Base-by-base conservation (phyloP, 163 green algal species). In the Scenedesmus sp. region DNA sequence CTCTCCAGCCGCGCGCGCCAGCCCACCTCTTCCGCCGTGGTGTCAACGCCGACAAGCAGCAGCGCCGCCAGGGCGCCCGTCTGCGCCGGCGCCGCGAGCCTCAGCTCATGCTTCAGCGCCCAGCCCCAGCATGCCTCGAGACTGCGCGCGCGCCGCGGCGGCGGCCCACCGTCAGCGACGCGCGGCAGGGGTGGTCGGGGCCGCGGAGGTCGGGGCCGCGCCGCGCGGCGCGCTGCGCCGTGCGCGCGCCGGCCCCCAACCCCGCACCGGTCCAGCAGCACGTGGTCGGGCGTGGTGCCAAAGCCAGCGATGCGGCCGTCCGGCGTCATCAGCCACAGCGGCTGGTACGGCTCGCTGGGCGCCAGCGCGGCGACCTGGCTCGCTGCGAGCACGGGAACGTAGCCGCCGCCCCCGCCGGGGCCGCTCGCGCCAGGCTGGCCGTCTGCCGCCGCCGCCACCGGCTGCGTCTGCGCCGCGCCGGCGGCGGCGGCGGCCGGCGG, bases 1-100 rank as follows among this genome's bases (percentile, higher is more conserved):
- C 9, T 42, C 31, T 4, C 28, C 13, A 28, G 0, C 1, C 44
- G 26, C 13, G 22, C 39, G 34, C 54, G 28, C 54, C n/a, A n/a
- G n/a, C n/a, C n/a, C n/a, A 77, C 69, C 69, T 77, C 69, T 47
- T 24, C 69, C 44, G 69, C 69, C 34, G 50, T 77, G 53, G 56
- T 77, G 24, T 63, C 58, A 4, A 47, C n/a, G 13, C 31, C 36
- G 14, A 77, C 69, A 34, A 67, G 54, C 69, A 77, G 69, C 42
- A 77, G 53, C 56, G 54, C 69, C 24, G 50, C 26, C 69, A 77
- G 39, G 18, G 50, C 34, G 5, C 26, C 31, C 14, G 29, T 34
- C 36, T 58, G 53, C 26, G 29, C 3, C 45, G n/a, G 17, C 10
- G 69, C 17, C 42, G n/a, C n/a, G n/a, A 67, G 14, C 5, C 69